Evolutionary conservation across 2,329 filamentous ascomycete species (phyloP).

Genomic region (Beauveria sp.): DNA sequence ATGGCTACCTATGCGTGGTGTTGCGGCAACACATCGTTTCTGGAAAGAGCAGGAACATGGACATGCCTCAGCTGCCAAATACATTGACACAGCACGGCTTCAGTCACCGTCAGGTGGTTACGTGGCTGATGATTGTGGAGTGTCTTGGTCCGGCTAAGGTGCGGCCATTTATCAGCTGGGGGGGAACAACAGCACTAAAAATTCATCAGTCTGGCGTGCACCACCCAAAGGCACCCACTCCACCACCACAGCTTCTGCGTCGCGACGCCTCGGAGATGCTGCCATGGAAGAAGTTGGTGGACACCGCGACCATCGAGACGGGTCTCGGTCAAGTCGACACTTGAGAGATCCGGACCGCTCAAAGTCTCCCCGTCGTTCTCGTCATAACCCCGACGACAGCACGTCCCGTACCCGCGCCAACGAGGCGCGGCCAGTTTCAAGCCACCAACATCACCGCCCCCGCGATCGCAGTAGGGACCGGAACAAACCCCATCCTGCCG

Average conservation of each 20-base stretch:
- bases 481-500: conserved; percentile 19
- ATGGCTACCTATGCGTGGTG: not conserved
- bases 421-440: conserved; percentile 26
- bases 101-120: not conserved
- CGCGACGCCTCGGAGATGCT: conserved; percentile 31
- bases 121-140: conserved; percentile 4
- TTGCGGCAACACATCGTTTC: not conserved
- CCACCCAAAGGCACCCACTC: conserved; percentile 17
- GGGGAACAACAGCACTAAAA: conserved; percentile 27
- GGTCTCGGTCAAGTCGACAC: conserved; percentile 29
- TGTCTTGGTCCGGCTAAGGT: conserved; percentile 27
- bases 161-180: conserved; percentile 27
- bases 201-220: conserved; percentile 25
- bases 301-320: conserved; percentile 30
- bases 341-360: conserved; percentile 24
- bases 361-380: conserved; percentile 25
- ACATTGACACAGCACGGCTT: not conserved
- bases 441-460: conserved; percentile 29
- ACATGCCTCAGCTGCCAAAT: not conserved
- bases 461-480: conserved; percentile 31
- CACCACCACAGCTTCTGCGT: conserved; percentile 22
- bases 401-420: conserved; percentile 25
- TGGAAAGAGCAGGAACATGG: not conserved
- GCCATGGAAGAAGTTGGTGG: conserved; percentile 33
- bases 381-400: conserved; percentile 22